Evolutionary conservation across 1,284 basidiomycete species (phyloP).

Genomic region (Leccinum laetum): DNA sequence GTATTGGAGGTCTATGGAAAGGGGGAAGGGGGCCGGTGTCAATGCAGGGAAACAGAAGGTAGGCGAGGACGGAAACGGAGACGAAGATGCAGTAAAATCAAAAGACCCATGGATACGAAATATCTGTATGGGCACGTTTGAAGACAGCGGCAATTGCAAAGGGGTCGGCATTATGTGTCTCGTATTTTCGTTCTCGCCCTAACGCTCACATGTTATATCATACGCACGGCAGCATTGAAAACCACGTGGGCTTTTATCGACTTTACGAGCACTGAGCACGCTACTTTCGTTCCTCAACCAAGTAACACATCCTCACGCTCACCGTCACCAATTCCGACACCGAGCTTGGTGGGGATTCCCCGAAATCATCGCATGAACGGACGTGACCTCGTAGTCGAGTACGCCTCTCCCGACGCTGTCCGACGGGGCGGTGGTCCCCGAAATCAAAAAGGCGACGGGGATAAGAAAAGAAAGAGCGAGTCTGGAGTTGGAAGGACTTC

Average conservation of each 20-base stretch:
- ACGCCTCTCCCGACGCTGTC: constrained; percentile 83
- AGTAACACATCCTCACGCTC: too few relatives aligned
- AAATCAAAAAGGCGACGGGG: constrained; percentile 20
- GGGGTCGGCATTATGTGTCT: constrained; percentile 53
- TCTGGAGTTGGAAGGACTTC: constrained; percentile 5
- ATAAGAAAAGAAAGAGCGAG: constrained; percentile 3
- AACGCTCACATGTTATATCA: neutral
- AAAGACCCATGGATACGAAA: constrained; percentile 78
- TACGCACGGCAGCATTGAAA: neutral
- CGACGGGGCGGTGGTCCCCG: constrained; percentile 54
- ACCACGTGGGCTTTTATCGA: constrained; percentile 93
- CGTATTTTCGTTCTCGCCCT: neutral
- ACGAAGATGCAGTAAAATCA: constrained; percentile 16
- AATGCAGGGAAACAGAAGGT: constrained; percentile 25
- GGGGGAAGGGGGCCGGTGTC: constrained; percentile 21
- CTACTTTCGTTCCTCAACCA: constrained; percentile 40
- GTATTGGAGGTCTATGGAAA: constrained; percentile 27
- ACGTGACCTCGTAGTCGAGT: constrained; percentile 86
- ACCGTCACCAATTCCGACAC: too few relatives aligned
- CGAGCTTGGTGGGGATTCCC: too few relatives aligned
- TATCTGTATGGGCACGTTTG: constrained; percentile 94
- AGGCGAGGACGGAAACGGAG: neutral
- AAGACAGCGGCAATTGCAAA: constrained; percentile 94
- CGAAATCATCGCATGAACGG: constrained; percentile 87
- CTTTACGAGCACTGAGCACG: constrained; percentile 77